Evolutionary conservation across 202 grass and related monocot genomes (phyloP).

Genomic region (Carex sylvatica): DNA sequence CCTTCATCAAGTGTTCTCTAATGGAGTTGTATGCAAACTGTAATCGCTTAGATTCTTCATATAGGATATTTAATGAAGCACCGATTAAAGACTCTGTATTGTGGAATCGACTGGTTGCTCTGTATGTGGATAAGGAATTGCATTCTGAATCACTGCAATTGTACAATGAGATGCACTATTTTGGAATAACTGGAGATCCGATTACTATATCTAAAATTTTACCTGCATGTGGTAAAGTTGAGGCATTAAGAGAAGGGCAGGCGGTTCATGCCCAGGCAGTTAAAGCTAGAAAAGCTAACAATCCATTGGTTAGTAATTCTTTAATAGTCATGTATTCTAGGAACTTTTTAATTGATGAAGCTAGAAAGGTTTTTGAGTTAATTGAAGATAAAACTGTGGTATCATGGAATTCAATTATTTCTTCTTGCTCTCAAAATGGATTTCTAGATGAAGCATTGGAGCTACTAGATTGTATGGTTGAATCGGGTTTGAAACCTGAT

Average conservation of each 20-base stretch:
- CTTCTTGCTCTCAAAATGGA: conserved; percentile 66
- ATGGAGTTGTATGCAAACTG: conserved; percentile 58
- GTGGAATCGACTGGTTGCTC: conserved; percentile 72
- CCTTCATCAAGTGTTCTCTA: conserved; percentile 54
- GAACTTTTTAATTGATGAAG: conserved; percentile 41
- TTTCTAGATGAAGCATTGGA: conserved; percentile 71
- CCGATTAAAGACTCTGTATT: conserved; percentile 44
- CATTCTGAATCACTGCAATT: conserved; percentile 39
- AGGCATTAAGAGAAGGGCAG: conserved; percentile 43
- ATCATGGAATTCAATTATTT: conserved; percentile 76
- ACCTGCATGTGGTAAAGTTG: conserved; percentile 57
- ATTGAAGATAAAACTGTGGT: conserved; percentile 30
- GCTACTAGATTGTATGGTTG: conserved; percentile 43
- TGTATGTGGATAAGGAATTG: conserved; percentile 52
- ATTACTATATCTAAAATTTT: conserved; percentile 64
- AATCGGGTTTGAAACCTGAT: conserved; percentile 41
- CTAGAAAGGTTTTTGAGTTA: conserved; percentile 51
- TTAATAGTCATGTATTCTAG: conserved; percentile 87
- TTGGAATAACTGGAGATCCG: conserved; percentile 48
- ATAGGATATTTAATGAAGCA: conserved; percentile 42
- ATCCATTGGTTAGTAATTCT: conserved; percentile 60
- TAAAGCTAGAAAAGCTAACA: conserved; percentile 29
- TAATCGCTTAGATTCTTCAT: conserved; percentile 28
- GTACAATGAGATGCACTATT: conserved; percentile 56
- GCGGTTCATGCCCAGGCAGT: conserved; percentile 51